Percentiles rank a stretch among this genome's conserved stretches.
Evolutionary conservation across 2,329 filamentous ascomycete species (phyloP).

Genomic region (Tricladium varicosporioides): DNA sequence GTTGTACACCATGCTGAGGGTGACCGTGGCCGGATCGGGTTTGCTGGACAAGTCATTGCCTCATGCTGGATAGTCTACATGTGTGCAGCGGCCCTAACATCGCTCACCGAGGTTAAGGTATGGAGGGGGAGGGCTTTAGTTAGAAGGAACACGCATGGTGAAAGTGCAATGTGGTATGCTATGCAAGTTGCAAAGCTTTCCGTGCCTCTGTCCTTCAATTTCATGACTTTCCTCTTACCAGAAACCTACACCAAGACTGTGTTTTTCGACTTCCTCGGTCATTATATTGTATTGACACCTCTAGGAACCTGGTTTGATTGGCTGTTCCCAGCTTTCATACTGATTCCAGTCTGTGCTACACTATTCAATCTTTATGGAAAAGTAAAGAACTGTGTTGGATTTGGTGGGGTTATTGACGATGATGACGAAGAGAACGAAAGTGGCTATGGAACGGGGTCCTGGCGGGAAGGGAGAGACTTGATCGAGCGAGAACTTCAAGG

Average conservation of each 20-base stretch:
- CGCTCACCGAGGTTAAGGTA: slow-evolving; percentile 91
- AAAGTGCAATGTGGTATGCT: slow-evolving; percentile 94
- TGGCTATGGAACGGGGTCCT: slow-evolving; percentile 74
- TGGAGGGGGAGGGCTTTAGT: slow-evolving; percentile 95
- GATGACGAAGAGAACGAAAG: slow-evolving; percentile 63
- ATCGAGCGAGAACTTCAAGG: slow-evolving; percentile 83
- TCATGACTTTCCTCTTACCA: slow-evolving; percentile 80
- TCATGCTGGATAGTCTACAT: slow-evolving; percentile 94
- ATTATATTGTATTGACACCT: slow-evolving; percentile 77
- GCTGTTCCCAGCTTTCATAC: slow-evolving; percentile 83
- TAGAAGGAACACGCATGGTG: slow-evolving; percentile 84
- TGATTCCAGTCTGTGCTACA: slow-evolving; percentile 81
- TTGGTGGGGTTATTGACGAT: slow-evolving; percentile 74
- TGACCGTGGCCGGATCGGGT: slow-evolving; percentile 73
- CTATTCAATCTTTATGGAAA: slow-evolving; percentile 87
- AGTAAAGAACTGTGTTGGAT: slow-evolving; percentile 71
- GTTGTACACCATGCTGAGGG: slow-evolving; percentile 59
- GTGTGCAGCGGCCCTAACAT: slow-evolving; percentile 83
- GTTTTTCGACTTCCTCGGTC: slow-evolving; percentile 85
- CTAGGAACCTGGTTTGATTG: slow-evolving; percentile 82
- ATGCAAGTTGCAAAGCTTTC: slow-evolving; percentile 89
- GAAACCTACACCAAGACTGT: slow-evolving; percentile 72
- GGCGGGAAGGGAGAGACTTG: slow-evolving; percentile 87
- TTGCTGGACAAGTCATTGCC: slow-evolving; percentile 81
- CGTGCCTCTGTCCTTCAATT: slow-evolving; percentile 93